Base-by-base conservation (phyloP, 805 yeast species). In the Millerozyma acaciae region DNA sequence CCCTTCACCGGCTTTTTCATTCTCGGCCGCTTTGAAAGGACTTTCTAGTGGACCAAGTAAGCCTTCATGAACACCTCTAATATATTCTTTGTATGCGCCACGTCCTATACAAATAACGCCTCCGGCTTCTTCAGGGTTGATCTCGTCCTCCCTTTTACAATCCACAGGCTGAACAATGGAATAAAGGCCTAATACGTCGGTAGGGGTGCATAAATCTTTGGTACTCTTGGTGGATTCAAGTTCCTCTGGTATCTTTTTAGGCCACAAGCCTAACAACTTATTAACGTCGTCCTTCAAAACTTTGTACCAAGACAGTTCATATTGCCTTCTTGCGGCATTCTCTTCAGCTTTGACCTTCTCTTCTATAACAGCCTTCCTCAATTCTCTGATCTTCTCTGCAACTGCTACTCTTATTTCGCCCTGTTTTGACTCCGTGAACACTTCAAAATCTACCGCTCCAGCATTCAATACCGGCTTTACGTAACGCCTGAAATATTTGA, bases 61-160 rank as follows among this genome's bases (percentile, higher is more conserved):
- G 5, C 98, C 98, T 63, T 93, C 98, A 47, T 93, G 96, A 8
- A 93, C 55, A 7, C 99, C 99, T 27, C 74, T 71, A 33, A 93
- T 55, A 53, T 87, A 93, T 66, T 93, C 99, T 56, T 90, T 90
- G 56, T 76, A 93, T 0, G 97, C 90, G 37, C 98, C 98, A 55
- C 99, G 73, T 4, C 99, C 99, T 16, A 93, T 63, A 53, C 96
- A 85, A 14, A 93, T 73, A 8, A 88, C 81, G 27, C 97, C 98
- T 16, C 97, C 97, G 6, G 80, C 74, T 18, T 68, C 48, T 9
- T 53, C 52, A 3, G 76, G 71, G 20, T 68, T 66, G 2, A 43
- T 31, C 4, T 60, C 67, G 20, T 66, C 56, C 2, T 78, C 66
- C 50, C 78, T 80, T 33, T 78, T 73, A 33, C 58, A 53, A 0